phyloP scores from a whole-genome alignment of 2,329 filamentous ascomycete species.

The Sphaerulina musiva region DNA sequence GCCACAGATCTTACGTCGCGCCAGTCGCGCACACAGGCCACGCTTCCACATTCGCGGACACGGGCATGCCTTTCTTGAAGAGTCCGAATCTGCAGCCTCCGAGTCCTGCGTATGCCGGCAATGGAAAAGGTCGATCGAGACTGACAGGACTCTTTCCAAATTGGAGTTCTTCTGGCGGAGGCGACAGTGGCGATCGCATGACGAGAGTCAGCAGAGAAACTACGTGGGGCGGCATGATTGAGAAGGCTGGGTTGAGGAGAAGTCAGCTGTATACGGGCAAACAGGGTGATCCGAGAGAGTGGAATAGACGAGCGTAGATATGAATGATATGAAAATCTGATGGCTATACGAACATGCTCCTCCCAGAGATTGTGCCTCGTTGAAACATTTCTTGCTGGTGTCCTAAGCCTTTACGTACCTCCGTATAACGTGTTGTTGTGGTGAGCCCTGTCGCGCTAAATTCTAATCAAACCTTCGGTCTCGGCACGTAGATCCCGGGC shows the following conservation, averaged over 20 bases:
- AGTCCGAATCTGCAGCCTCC: constrained; percentile 4
- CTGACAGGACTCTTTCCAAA: constrained; percentile 12
- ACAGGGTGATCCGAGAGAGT: constrained; percentile 20
- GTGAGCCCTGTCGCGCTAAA: not conserved
- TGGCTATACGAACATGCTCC: too few species aligned
- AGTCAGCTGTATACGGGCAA: constrained; percentile 17
- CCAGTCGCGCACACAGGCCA: not conserved
- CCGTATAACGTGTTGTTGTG: too few species aligned
- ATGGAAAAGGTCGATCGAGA: not conserved
- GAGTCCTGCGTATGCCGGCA: constrained; percentile 4
- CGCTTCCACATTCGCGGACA: constrained; percentile 4
- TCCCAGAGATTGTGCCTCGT: too few species aligned
- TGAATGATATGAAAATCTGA: not conserved
- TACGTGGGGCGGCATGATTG: constrained; percentile 40
- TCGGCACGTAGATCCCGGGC: not conserved
- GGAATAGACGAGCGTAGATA: constrained; percentile 11
- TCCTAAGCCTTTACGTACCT: too few species aligned
- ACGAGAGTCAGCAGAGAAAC: constrained; percentile 23
- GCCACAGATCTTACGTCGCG: constrained; percentile 1
- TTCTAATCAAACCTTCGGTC: not conserved
- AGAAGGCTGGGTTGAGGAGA: constrained; percentile 37
- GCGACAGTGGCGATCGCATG: constrained; percentile 8
- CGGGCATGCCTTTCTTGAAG: constrained; percentile 2
- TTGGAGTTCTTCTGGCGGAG: constrained; percentile 4
- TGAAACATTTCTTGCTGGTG: too few species aligned